A percentile compares a stretch with the other conserved stretches of the same genome.
Evolutionary conservation across 2,329 filamentous ascomycete species (phyloP).

Genomic region (Magnaporthiopsis incrustans): DNA sequence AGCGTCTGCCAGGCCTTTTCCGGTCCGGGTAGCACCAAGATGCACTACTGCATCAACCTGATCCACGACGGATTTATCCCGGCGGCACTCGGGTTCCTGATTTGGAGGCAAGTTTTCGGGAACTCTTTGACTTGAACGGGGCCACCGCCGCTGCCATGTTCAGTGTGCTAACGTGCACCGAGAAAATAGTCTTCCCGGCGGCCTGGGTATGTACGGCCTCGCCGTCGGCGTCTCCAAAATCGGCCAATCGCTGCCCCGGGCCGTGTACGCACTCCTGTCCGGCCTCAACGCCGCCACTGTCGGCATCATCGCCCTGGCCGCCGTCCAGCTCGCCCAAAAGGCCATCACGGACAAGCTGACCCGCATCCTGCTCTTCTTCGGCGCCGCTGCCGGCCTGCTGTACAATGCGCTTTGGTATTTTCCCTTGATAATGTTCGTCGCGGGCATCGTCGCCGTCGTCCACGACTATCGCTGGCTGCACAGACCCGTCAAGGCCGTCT

Average conservation of each 20-base stretch:
- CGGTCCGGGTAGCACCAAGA: conserved; percentile 62
- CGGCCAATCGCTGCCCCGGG: conserved; percentile 45
- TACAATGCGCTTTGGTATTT: conserved; percentile 74
- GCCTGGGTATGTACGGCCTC: conserved; percentile 61
- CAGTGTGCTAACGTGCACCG: neutral
- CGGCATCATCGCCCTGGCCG: conserved; percentile 63
- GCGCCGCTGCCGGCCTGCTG: conserved; percentile 55
- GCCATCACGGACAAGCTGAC: conserved; percentile 59
- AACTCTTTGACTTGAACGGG: no score
- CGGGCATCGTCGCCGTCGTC: conserved; percentile 42
- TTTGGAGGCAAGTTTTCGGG: conserved; percentile 46
- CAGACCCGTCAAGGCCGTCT: neutral
- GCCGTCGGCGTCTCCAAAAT: conserved; percentile 57
- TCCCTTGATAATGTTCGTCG: conserved; percentile 51
- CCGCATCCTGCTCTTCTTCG: conserved; percentile 54
- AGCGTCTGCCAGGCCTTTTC: conserved; percentile 60
- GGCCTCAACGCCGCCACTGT: conserved; percentile 67
- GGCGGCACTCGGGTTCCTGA: conserved; percentile 50
- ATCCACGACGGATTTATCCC: conserved; percentile 52
- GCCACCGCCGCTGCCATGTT: conserved; percentile 9
- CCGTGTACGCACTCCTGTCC: conserved; percentile 61
- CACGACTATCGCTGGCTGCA: conserved; percentile 50
- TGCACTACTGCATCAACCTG: conserved; percentile 60
- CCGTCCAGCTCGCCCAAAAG: conserved; percentile 58
- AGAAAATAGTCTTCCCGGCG: conserved; percentile 51